Evolutionary conservation across 202 grass and related monocot genomes (phyloP), one percentile per base, ranked within the genome.

Genomic region (Digitaria exilis): DNA sequence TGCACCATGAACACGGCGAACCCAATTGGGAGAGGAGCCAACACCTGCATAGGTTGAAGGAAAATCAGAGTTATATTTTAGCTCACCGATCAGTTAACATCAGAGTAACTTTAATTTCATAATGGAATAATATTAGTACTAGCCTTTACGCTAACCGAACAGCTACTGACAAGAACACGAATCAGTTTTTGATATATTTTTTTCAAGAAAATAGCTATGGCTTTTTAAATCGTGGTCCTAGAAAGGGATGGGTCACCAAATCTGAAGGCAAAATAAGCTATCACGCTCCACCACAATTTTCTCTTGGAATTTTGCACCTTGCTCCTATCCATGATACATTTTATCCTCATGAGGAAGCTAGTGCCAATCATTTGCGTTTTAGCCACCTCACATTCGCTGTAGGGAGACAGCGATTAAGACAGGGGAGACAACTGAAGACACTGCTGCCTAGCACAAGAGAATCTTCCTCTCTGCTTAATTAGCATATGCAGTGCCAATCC

Each of bases 1-100:
- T 97, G 94, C 43, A 94, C 94, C 94, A 92, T 94, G 82, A 97
- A 97, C 74, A 97, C 94, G 0, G 94, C 94, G 78, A 97, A 97
- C 7, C 94, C 94, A 49, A 94, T 97, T 67, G 94, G 91, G 63
- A 97, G 89, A 42, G 94, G 94, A 65, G 91, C 94, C 89, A 97
- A 60, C 75, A 96, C 93, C 93, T 96, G 83, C 43, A 82, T 10
- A 78, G n/a, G 60, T 45, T 11, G 29, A 68, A 86, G 17, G 4
- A 19, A 52, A 35, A 52, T 32, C 11, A 65, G 39, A 59, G 25
- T 28, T 69, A 51, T 32, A 63, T n/a, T 70, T 31, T 59, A 46
- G 59, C 57, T 65, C 19, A 5, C 9, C 57, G 6, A 73, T 62
- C 58, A 18, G 49, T 35, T 65, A 43, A 55, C 46, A 65, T 73